Evolutionary conservation across 805 yeast species (phyloP), one percentile per base, ranked within the genome.

Genomic region (Suhomyces sp.): DNA sequence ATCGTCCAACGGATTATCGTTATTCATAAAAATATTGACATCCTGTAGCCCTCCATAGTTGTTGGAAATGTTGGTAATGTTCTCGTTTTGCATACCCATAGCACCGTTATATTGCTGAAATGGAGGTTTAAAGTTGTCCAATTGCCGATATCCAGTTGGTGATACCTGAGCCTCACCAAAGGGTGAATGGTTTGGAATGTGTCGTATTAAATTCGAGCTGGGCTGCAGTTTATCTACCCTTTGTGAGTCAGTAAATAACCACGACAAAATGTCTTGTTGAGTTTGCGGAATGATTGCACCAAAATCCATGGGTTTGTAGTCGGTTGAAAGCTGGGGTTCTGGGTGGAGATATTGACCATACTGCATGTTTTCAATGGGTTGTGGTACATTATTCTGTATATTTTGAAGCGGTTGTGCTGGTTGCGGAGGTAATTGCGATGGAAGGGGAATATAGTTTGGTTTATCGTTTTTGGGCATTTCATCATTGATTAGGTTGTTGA

Each of bases 1-100:
- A 17, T 72, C 76, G 47, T 73, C 79, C 25, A 75, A 57, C 0
- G 78, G 79, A 48, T 75, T 75, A 25, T 63, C 65, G 39, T 59
- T 67, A 52, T 64, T 71, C 55, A 60, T 68, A 50, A 75, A 74
- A 15, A 71, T 65, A 51, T 71, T 69, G n/a, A 65, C 61, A 41
- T 74, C 76, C 29, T 66, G 75, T n/a, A 70, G 59, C 1, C 41
- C 41, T 4, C 68, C 71, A 31, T 66, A 50, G 39, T 57, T 53
- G 35, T 53, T 49, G 44, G 53, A 10, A 4, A 35, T 9, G 9
- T 35, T 17, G n/a, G 20, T 9, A 9, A 17, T 7, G n/a, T 35
- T n/a, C 6, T 9, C 20, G 5, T 6, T 15, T 4, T 12, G n/a
- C 6, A 27, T 9, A 10, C 31, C 31, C 3, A 12, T n/a, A 27